Evolutionary conservation across 2,329 filamentous ascomycete genomes (phyloP).

Genomic region (Lachnellula cervina): DNA sequence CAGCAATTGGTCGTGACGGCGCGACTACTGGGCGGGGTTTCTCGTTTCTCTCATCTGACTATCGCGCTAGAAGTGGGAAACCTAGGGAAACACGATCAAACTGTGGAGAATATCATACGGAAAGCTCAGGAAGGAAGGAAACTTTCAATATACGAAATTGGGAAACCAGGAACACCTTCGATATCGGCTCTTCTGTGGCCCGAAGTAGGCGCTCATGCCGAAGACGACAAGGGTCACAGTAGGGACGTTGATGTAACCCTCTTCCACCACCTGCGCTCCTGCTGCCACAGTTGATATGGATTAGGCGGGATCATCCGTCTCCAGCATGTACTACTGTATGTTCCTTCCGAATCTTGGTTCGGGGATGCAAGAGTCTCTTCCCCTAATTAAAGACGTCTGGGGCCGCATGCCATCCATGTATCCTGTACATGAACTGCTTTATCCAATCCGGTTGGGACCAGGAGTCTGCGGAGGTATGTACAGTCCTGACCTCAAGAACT

Average conservation of each 20-base stretch:
- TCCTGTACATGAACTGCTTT: slow-evolving; percentile 13
- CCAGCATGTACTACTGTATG: neutral
- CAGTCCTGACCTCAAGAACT: too few relatives aligned
- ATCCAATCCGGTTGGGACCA: neutral
- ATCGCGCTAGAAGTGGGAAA: slow-evolving; percentile 5
- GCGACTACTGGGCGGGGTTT: slow-evolving; percentile 9
- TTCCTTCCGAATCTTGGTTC: slow-evolving; percentile 22
- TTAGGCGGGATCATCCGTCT: slow-evolving; percentile 8
- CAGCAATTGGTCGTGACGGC: neutral
- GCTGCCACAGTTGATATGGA: neutral
- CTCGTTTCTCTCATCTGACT: slow-evolving; percentile 1
- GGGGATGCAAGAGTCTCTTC: slow-evolving; percentile 24
- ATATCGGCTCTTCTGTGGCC: slow-evolving; percentile 13
- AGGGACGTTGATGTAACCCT: neutral
- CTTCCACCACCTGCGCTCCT: neutral
- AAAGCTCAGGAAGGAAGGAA: neutral
- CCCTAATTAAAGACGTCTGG: slow-evolving; percentile 22
- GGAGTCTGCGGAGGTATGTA: neutral
- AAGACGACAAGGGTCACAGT: slow-evolving; percentile 7
- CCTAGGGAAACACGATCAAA: neutral
- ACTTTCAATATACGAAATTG: neutral
- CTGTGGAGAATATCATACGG: slow-evolving; percentile 5
- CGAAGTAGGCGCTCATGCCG: slow-evolving; percentile 10
- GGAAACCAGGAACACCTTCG: neutral
- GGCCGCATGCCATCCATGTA: slow-evolving; percentile 13